These are phyloP conservation scores for Phytophthora sp. DNA, from an alignment of 352 stramenopile genomes.

Conservation along the genomic window DNA sequence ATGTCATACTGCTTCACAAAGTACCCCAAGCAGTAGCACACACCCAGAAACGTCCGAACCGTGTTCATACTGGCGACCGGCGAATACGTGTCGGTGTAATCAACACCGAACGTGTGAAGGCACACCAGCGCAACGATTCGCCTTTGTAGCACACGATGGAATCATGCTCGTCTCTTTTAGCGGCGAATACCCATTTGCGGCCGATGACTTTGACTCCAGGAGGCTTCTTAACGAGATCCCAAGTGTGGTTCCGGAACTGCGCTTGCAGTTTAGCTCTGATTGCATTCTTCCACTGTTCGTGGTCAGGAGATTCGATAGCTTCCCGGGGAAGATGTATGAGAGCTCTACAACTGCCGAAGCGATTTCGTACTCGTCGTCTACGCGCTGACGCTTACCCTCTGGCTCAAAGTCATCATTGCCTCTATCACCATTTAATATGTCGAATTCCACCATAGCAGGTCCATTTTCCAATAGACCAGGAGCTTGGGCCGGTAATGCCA, in stretches of 20 bases:
- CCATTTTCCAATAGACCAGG: neutral
- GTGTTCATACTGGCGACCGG: slow-evolving; percentile 34
- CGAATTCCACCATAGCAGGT: neutral
- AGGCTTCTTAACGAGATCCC: slow-evolving; percentile 6
- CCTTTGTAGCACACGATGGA: slow-evolving; percentile 32
- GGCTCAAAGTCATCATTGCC: neutral
- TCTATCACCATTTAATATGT: no score
- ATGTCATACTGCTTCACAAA: slow-evolving; percentile 1
- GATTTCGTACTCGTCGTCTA: slow-evolving; percentile 5
- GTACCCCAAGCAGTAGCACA: neutral
- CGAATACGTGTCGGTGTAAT: slow-evolving; percentile 37
- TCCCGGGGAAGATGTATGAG: slow-evolving; percentile 12
- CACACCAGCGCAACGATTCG: slow-evolving; percentile 33
- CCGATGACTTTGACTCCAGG: slow-evolving; percentile 8
- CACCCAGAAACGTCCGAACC: slow-evolving; percentile 29
- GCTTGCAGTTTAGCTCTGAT: slow-evolving; percentile 1
- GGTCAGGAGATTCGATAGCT: slow-evolving; percentile 15
- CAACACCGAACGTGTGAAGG: slow-evolving; percentile 25
- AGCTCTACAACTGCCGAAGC: slow-evolving; percentile 5
- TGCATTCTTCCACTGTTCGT: slow-evolving; percentile 16
- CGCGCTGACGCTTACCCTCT: slow-evolving; percentile 5
- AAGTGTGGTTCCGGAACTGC: slow-evolving; percentile 24
- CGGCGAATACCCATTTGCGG: slow-evolving; percentile 20
- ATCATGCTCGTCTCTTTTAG: slow-evolving; percentile 27
- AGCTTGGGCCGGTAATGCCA: no score